A percentile compares a stretch with the other conserved stretches of the same genome.
These are phyloP conservation scores for Kurtzmaniella quercitrusa DNA, from an alignment of 1,139 yeast genomes.

Conservation along the genomic window DNA sequence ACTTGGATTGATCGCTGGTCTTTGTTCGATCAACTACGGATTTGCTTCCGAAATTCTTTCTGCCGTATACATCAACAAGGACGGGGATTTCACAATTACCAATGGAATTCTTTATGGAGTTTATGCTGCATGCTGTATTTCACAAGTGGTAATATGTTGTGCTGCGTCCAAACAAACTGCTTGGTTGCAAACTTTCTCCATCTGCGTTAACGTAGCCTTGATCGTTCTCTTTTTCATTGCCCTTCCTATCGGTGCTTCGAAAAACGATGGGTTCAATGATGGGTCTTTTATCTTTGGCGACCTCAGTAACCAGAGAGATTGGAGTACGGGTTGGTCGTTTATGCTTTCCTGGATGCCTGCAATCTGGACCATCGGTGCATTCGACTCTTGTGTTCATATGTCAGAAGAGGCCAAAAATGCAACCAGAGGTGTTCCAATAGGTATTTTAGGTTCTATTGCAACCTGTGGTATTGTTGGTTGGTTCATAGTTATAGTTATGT, in stretches of 20 bases:
- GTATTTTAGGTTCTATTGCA: constrained; percentile 45
- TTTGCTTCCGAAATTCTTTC: constrained; percentile 33
- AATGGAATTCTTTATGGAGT: constrained; percentile 31
- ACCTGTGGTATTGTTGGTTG: constrained; percentile 63
- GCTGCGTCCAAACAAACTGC: constrained; percentile 45
- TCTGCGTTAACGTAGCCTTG: constrained; percentile 49
- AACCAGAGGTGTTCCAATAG: constrained; percentile 62
- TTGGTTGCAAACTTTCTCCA: constrained; percentile 55
- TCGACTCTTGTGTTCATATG: constrained; percentile 70
- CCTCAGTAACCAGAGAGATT: constrained; percentile 49
- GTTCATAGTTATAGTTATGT: constrained; percentile 48
- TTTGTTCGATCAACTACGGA: constrained; percentile 37
- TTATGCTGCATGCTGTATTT: constrained; percentile 28
- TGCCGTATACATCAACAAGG: constrained; percentile 27
- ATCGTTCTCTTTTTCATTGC: constrained; percentile 62
- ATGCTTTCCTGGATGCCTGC: constrained; percentile 61
- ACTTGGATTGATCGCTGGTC: constrained; percentile 32
- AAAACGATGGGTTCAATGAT: constrained; percentile 28
- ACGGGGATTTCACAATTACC: constrained; percentile 30
- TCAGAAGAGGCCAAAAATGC: constrained; percentile 71
- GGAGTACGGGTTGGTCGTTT: constrained; percentile 69
- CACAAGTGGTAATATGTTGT: constrained; percentile 27
- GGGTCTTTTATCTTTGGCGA: constrained; percentile 51
- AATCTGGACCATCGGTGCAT: constrained; percentile 64
- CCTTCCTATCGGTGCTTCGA: constrained; percentile 50